Conservation (phyloP, 495 filamentous ascomycete genomes). For the Pseudotulostoma volvatum region DNA sequence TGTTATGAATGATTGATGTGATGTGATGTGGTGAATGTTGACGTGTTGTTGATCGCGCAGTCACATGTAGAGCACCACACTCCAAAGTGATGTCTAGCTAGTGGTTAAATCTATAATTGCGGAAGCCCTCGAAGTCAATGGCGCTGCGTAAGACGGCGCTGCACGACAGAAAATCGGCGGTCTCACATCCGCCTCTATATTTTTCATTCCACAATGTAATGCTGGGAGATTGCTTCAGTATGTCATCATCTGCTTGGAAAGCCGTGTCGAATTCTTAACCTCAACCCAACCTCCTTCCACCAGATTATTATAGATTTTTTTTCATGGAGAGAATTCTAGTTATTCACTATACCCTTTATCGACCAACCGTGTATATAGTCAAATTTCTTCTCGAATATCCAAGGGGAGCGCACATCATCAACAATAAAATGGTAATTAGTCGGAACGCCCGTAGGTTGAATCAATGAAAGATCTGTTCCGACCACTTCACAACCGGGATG, state of each 20-base stretch:
- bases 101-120: no score
- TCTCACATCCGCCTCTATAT: slow-evolving; percentile 5
- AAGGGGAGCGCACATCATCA: slow-evolving; percentile 44
- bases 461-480: slow-evolving; percentile 44
- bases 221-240: neutral
- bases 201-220: slow-evolving; percentile 4
- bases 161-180: no score
- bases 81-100: no score
- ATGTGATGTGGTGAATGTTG: no score
- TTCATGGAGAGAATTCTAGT: slow-evolving; percentile 40
- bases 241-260: slow-evolving; percentile 26
- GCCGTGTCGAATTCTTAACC: slow-evolving; percentile 36
- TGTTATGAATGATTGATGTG: no score
- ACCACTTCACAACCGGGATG: slow-evolving; percentile 33
- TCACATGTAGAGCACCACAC: no score
- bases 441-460: slow-evolving; percentile 44
- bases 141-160: no score
- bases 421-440: slow-evolving; percentile 47
- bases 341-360: slow-evolving; percentile 29
- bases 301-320: slow-evolving; percentile 32
- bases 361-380: slow-evolving; percentile 45
- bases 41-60: no score
- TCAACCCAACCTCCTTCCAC: slow-evolving; percentile 45
- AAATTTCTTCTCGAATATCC: slow-evolving; percentile 38
- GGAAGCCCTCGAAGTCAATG: no score